Evolutionary conservation across 192 early-diverging fungal genomes (phyloP).

Genomic region (Ramicandelaber brevisporus): DNA sequence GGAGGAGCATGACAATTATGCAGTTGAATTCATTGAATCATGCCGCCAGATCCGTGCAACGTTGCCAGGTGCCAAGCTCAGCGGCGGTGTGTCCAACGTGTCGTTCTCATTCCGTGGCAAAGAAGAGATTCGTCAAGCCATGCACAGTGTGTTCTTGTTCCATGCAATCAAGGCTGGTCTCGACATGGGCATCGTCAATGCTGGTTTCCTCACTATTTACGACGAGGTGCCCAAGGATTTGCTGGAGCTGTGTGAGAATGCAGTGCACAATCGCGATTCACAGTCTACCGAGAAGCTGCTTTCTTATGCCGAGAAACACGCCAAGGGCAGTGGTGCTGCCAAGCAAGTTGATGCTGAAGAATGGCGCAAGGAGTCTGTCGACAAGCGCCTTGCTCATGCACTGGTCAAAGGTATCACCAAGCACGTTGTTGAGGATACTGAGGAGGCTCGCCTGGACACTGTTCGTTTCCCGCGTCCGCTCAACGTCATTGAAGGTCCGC

Average conservation of each 20-base stretch:
- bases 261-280: conserved; percentile 76
- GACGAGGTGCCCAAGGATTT: conserved; percentile 91
- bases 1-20: conserved; percentile 95
- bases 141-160: conserved; percentile 89
- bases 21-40: conserved; percentile 75
- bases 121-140: conserved; percentile 72
- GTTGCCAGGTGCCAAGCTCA: conserved; percentile 75
- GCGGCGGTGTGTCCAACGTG: conserved; percentile 90
- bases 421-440: conserved; percentile 75
- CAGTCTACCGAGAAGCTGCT: conserved; percentile 87
- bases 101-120: conserved; percentile 95
- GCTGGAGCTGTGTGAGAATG: conserved; percentile 73
- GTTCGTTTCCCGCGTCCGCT: conserved; percentile 61
- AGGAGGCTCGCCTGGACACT: conserved; percentile 61
- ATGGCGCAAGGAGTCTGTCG: conserved; percentile 55
- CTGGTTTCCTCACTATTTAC: conserved; percentile 86
- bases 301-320: conserved; percentile 58
- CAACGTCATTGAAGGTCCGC: conserved; percentile 87
- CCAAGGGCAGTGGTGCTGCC: conserved; percentile 35
- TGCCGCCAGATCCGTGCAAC: conserved; percentile 44
- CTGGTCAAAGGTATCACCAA: conserved; percentile 90
- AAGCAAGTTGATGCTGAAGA: conserved; percentile 50
- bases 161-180: conserved; percentile 63
- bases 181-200: conserved; percentile 98
- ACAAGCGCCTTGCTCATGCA: conserved; percentile 48